Percentiles rank a stretch among this genome's conserved stretches.
These are phyloP conservation scores for Afroboletus lepidellus DNA, from an alignment of 1,284 basidiomycete species.

Conservation along the genomic window DNA sequence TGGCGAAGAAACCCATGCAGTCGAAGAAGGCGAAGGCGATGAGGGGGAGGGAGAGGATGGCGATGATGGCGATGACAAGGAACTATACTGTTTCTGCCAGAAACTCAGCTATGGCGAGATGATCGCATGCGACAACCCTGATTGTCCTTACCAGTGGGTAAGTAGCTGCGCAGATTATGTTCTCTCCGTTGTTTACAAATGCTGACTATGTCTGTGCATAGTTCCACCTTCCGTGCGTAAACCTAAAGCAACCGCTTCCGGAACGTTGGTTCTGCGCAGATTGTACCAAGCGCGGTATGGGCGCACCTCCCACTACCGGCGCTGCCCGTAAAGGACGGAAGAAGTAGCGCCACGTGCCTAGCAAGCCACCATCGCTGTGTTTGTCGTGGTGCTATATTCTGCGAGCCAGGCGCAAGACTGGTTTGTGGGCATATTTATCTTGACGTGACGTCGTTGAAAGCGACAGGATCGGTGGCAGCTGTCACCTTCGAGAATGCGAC, in stretches of 20 bases:
- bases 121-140: conserved; percentile 69
- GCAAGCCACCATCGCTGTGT: not conserved
- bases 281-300: conserved; percentile 42
- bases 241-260: conserved; percentile 57
- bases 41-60: conserved; percentile 49
- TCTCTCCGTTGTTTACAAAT: conserved; percentile 5
- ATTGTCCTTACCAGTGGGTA: conserved; percentile 73
- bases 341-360: conserved; percentile 28
- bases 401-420: not conserved
- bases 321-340: conserved; percentile 43
- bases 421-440: conserved; percentile 1
- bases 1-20: conserved; percentile 34
- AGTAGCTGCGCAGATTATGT: conserved; percentile 30
- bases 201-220: conserved; percentile 27
- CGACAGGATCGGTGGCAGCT: conserved; percentile 1
- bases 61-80: conserved; percentile 52
- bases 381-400: not conserved
- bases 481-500: not conserved
- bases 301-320: conserved; percentile 22
- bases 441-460: not conserved
- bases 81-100: conserved; percentile 65
- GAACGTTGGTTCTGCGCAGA: conserved; percentile 61
- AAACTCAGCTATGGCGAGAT: conserved; percentile 69
- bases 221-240: conserved; percentile 65
- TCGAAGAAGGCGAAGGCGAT: conserved; percentile 44